These are phyloP conservation scores for Candida montana DNA, from an alignment of 805 yeast species.

Conservation along the genomic window DNA sequence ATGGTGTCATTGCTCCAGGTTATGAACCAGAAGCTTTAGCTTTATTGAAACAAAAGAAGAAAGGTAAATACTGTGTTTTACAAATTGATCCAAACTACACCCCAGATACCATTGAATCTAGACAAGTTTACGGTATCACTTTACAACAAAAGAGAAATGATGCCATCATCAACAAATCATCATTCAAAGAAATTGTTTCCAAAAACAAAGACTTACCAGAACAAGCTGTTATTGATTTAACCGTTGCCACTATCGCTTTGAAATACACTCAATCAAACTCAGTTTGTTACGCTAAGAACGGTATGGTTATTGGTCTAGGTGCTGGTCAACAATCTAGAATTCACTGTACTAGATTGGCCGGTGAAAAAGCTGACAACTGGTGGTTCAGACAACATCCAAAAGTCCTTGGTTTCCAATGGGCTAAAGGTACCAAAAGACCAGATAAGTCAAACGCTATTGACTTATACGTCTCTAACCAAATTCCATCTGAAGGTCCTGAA, in stretches of 20 bases:
- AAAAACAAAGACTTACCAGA: slow-evolving; percentile 81
- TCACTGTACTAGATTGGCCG: slow-evolving; percentile 98
- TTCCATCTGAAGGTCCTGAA: slow-evolving; percentile 90
- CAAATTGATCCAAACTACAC: slow-evolving; percentile 93
- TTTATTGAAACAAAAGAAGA: slow-evolving; percentile 85
- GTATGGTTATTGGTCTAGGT: slow-evolving; percentile 98
- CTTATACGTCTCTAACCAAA: slow-evolving; percentile 83
- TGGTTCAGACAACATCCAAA: slow-evolving; percentile 99
- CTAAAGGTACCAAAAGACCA: slow-evolving; percentile 96
- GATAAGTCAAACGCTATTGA: slow-evolving; percentile 98
- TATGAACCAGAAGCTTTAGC: slow-evolving; percentile 88
- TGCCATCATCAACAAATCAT: slow-evolving; percentile 85
- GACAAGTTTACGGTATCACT: slow-evolving; percentile 95
- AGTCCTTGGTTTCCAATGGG: slow-evolving; percentile 93
- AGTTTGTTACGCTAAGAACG: slow-evolving; percentile 96
- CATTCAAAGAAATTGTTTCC: slow-evolving; percentile 90
- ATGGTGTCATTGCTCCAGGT: slow-evolving; percentile 99
- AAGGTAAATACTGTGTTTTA: slow-evolving; percentile 93
- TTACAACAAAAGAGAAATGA: slow-evolving; percentile 97
- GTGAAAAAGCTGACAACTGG: slow-evolving; percentile 99
- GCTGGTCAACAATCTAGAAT: slow-evolving; percentile 99
- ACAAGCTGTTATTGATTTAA: slow-evolving; percentile 88
- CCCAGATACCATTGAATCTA: slow-evolving; percentile 77
- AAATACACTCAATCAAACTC: slow-evolving; percentile 98
- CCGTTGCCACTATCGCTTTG: slow-evolving; percentile 95